phyloP scores from a whole-genome alignment of 2,329 filamentous ascomycete genomes.

The Colletotrichum tropicale region DNA sequence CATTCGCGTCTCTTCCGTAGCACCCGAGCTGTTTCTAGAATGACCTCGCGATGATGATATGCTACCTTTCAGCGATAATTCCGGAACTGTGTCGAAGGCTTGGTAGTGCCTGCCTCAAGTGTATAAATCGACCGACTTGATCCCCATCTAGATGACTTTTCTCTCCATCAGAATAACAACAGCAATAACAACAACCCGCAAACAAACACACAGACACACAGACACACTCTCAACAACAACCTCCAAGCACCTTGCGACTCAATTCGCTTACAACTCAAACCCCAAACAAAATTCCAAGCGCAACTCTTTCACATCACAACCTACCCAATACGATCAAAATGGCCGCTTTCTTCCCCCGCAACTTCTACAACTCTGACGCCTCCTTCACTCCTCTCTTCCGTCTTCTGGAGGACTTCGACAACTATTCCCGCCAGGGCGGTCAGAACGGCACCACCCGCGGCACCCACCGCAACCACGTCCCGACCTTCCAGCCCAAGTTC shows the following conservation, averaged over 20 bases:
- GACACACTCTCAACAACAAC: not conserved
- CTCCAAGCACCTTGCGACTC: not conserved
- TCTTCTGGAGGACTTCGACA: conserved; percentile 68
- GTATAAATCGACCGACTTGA: conserved; percentile 33
- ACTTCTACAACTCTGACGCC: conserved; percentile 51
- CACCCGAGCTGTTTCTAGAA: conserved; percentile 12
- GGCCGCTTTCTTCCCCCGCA: conserved; percentile 61
- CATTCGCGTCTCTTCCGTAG: not conserved
- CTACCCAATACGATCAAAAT: conserved; percentile 45
- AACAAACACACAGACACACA: not conserved
- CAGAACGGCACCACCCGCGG: conserved; percentile 22
- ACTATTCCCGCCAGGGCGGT: conserved; percentile 49
- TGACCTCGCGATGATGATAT: conserved; percentile 6
- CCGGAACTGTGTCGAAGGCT: conserved; percentile 30
- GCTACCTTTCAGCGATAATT: conserved; percentile 17
- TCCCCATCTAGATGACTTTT: not conserved
- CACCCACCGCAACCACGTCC: conserved; percentile 34
- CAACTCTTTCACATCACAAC: not conserved
- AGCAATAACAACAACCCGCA: conserved; percentile 17
- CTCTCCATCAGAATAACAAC: conserved; percentile 30
- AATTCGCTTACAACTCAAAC: not conserved
- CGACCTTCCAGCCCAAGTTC: conserved; percentile 76
- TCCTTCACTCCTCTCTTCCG: conserved; percentile 67
- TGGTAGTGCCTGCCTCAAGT: conserved; percentile 3
- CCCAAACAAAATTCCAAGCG: conserved; percentile 47